A percentile compares a stretch with the other conserved stretches of the same genome.
Conservation (phyloP, 1,284 basidiomycete species). For the Sphagnurus paluster region DNA sequence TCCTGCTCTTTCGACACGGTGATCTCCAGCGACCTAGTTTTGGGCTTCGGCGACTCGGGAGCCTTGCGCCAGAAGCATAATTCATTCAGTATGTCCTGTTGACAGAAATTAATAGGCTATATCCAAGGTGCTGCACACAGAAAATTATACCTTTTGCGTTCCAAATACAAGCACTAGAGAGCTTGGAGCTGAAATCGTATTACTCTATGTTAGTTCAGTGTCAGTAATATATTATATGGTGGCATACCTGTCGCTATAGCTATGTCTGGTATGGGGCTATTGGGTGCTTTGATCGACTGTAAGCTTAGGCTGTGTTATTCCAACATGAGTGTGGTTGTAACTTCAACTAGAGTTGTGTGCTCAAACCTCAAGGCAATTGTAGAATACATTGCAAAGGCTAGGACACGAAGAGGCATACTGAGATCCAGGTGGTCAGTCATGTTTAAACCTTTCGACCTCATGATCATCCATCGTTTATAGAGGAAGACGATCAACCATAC, state of each 20-base stretch:
- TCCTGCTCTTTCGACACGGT: slow-evolving; percentile 8
- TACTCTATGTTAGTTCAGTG: neutral
- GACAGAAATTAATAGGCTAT: neutral
- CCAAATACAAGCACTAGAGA: slow-evolving; percentile 45
- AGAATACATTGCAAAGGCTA: slow-evolving; percentile 43
- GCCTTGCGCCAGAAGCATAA: slow-evolving; percentile 37
- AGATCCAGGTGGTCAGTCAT: slow-evolving; percentile 36
- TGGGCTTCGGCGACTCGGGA: neutral
- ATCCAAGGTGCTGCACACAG: neutral
- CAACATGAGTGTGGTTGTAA: neutral
- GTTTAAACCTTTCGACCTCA: slow-evolving; percentile 23
- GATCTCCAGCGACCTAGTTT: slow-evolving; percentile 4
- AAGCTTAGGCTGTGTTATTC: slow-evolving; percentile 37
- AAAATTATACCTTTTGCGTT: slow-evolving; percentile 36
- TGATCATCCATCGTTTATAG: slow-evolving; percentile 33
- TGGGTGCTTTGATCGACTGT: slow-evolving; percentile 41
- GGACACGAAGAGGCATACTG: slow-evolving; percentile 41
- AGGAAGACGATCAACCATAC: slow-evolving; percentile 40
- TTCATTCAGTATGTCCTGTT: slow-evolving; percentile 39
- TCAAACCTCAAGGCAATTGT: slow-evolving; percentile 42
- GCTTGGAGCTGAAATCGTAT: slow-evolving; percentile 34
- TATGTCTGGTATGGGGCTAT: slow-evolving; percentile 44
- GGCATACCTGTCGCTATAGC: slow-evolving; percentile 46
- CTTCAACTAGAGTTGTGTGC: neutral
- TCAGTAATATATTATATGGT: neutral